These are phyloP conservation scores for Alternaria tenuissima DNA, from an alignment of 2,329 filamentous ascomycete genomes.

Conservation along the genomic window DNA sequence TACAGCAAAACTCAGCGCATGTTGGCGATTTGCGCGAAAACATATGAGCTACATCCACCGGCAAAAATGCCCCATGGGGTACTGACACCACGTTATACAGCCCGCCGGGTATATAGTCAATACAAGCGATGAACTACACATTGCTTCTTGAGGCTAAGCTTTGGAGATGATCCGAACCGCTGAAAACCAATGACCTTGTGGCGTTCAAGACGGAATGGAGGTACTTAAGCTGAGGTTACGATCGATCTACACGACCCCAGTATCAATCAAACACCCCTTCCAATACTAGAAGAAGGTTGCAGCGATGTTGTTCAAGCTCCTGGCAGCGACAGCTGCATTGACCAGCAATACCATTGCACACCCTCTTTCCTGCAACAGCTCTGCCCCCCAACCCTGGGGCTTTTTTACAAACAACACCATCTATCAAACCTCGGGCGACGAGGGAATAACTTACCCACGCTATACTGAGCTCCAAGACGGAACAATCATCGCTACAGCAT, in stretches of 20 bases:
- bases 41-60: slow-evolving; percentile 2
- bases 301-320: slow-evolving; percentile 5
- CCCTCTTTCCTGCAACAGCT: neutral
- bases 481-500: slow-evolving; percentile 29
- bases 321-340: neutral
- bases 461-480: slow-evolving; percentile 23
- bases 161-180: neutral
- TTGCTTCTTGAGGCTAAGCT: slow-evolving; percentile 4
- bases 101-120: slow-evolving; percentile 11
- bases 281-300: neutral
- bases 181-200: neutral
- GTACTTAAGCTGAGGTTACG: slow-evolving; percentile 5
- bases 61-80: slow-evolving; percentile 9
- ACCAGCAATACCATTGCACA: neutral
- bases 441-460: slow-evolving; percentile 29
- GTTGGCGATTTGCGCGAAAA: neutral
- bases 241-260: neutral
- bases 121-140: neutral
- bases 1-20: neutral
- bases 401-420: slow-evolving; percentile 34
- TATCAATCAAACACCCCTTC: neutral
- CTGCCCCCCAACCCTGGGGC: slow-evolving; percentile 21
- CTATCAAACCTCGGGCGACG: slow-evolving; percentile 22
- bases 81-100: neutral
- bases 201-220: neutral